Conservation (phyloP, 176 grass and related monocot species). For the Tillandsia fasciculata region DNA sequence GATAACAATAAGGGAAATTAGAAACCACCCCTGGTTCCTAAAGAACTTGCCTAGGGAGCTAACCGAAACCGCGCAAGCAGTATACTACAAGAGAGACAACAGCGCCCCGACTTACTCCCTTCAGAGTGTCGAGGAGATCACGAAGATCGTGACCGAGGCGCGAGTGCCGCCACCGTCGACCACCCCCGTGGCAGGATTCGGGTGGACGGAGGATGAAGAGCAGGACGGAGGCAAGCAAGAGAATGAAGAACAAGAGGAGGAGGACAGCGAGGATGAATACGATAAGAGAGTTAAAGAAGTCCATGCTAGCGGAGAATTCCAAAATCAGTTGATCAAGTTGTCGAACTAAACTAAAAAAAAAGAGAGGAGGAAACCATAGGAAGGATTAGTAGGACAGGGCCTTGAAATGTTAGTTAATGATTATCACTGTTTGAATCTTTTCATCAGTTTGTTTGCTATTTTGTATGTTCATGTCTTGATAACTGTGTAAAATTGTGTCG, state of each 20-base stretch:
- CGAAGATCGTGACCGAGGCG: constrained; percentile 71
- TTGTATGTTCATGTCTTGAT: not conserved
- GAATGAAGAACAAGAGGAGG: constrained; percentile 9
- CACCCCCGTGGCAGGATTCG: constrained; percentile 55
- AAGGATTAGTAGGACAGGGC: not conserved
- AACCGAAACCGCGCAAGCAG: constrained; percentile 58
- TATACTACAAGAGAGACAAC: constrained; percentile 88
- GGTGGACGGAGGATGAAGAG: constrained; percentile 63
- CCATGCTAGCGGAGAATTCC: constrained; percentile 69
- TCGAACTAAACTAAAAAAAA: not conserved
- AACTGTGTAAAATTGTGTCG: not conserved
- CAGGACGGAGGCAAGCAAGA: constrained; percentile 31
- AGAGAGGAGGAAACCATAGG: not conserved
- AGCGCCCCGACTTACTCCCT: constrained; percentile 52
- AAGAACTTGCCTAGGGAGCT: constrained; percentile 95
- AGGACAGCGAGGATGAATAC: constrained; percentile 64
- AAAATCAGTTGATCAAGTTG: constrained; percentile 27
- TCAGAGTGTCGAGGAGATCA: constrained; percentile 79
- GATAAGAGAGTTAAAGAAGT: constrained; percentile 89
- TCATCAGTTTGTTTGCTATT: not conserved
- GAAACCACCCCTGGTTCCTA: constrained; percentile 96
- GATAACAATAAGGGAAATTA: constrained; percentile 92
- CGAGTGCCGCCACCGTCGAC: constrained; percentile 36
- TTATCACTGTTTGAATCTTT: not conserved
- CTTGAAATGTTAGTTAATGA: not conserved